Base-by-base conservation (phyloP, 2,329 filamentous ascomycete species). In the Botryosphaeria dothidea region DNA sequence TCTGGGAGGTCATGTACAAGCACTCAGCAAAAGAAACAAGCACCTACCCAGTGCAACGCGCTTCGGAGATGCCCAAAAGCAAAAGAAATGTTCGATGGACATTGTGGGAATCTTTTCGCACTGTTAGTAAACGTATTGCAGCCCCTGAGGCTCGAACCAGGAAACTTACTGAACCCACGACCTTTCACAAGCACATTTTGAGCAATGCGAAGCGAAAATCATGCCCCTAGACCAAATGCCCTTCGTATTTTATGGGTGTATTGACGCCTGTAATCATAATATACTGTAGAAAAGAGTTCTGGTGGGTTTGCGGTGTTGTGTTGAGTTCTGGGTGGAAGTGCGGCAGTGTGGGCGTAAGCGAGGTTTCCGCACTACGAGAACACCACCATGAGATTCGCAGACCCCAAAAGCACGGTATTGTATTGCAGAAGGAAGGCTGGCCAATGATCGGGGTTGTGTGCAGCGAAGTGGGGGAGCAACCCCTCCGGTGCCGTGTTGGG, bases 211-310 rank as follows among this genome's bases (percentile, higher is more conserved):
- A 77, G 72, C 69, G 73, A 74, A 75, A 71, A 74, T 77, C 73
- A 78, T 75, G 75, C 74, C 74, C 74, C 74, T 75, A 75, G 71
- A 77, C 73, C 73, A 76, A 69, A 57, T 66, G 69, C 73, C 74
- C 73, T 29, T 25, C 0, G 29, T 17, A 21, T 13, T 58, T 17
- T 23, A 25, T 17, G 11, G 23, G 0, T 0, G 6, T 5, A 15
- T 36, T 34, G 3, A 15, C 3, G 2, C 2, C 8, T 15, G 3
- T 5, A 3, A 2, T 4, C 0, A 13, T 5, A 3, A 45, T 31
- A 31, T 45, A 21, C 3, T 29, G 7, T 27, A n/a, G 2, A 19
- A 9, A 2, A 0, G 9, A 8, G 0, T 25, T 3, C 9, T 9
- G 3, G 4, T 8, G 21, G 7, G 13, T 1, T 13, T 13, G 4